phyloP scores from a whole-genome alignment of 257 asterid genomes.

The Salvia splendens region DNA sequence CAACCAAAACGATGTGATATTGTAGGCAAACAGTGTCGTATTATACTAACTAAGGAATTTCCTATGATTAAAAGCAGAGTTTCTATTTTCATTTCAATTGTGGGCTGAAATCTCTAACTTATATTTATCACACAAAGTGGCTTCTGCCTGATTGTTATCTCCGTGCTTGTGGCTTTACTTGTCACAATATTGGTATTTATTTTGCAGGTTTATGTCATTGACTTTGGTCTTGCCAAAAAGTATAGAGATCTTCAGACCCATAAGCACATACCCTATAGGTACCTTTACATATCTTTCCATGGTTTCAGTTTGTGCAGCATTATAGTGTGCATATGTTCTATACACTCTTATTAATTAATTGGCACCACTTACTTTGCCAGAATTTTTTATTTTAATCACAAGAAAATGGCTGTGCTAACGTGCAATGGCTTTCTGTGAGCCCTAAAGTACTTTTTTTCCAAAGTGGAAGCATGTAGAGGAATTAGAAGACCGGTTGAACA shows the following conservation, averaged over 20 bases:
- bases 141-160: not conserved
- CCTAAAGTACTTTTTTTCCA: not conserved
- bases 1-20: no score
- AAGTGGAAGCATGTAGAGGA: not conserved
- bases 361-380: constrained; percentile 2
- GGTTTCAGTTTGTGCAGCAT: constrained; percentile 6
- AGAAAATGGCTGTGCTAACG: no score
- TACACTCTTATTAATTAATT: constrained; percentile 10
- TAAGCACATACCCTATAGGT: constrained; percentile 89
- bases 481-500: constrained; percentile 13
- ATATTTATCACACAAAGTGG: not conserved
- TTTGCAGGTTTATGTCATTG: constrained; percentile 74
- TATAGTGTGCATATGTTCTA: constrained; percentile 13
- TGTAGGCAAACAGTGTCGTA: no score
- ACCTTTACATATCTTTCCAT: constrained; percentile 18
- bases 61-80: no score
- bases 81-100: not conserved
- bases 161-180: constrained; percentile 25
- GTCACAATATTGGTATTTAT: constrained; percentile 17
- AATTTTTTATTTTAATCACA: no score
- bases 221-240: constrained; percentile 91
- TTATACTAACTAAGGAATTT: not conserved
- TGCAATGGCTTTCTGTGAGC: not conserved
- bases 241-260: constrained; percentile 75
- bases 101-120: not conserved